phyloP scores from a whole-genome alignment of 169 alveolate genomes.

The Plasmodium gaboni region DNA sequence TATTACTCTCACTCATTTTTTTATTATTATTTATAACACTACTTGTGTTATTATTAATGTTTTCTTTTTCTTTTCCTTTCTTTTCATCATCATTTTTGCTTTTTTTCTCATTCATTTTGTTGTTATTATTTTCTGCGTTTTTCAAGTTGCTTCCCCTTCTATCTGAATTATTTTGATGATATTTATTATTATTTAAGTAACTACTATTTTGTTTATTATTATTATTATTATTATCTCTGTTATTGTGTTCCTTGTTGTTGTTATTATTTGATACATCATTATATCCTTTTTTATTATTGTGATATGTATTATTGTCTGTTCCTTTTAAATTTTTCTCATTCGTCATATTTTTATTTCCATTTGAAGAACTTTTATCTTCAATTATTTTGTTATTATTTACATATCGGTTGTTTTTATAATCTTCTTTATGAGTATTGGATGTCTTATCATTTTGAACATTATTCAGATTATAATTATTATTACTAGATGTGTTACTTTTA shows the following conservation, averaged over 20 bases:
- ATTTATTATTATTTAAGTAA: conserved; percentile 2
- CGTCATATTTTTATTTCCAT: conserved; percentile 7
- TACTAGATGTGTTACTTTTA: not conserved
- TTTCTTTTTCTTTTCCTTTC: conserved; percentile 16
- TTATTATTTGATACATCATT: not conserved
- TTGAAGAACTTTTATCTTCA: conserved; percentile 20
- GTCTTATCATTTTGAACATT: conserved; percentile 14
- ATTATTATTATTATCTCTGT: not conserved
- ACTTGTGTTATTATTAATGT: not conserved
- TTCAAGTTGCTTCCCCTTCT: conserved; percentile 10
- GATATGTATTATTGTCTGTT: not conserved
- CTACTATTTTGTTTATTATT: conserved; percentile 17
- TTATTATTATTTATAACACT: not conserved
- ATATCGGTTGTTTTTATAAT: conserved; percentile 14
- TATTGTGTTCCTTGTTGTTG: not conserved
- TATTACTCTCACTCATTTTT: not conserved
- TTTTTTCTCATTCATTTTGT: conserved; percentile 26
- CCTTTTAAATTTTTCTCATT: conserved; percentile 32
- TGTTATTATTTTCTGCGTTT: not conserved
- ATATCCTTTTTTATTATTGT: conserved; percentile 18
- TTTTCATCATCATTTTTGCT: conserved; percentile 25
- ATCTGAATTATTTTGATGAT: conserved; percentile 14
- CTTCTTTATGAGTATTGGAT: conserved; percentile 22
- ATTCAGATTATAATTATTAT: conserved; percentile 1
- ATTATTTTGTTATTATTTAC: conserved; percentile 20